Evolutionary conservation across 2,329 filamentous ascomycete species (phyloP), one percentile per base, ranked within the genome.

Genomic region (Fusarium anguioides): DNA sequence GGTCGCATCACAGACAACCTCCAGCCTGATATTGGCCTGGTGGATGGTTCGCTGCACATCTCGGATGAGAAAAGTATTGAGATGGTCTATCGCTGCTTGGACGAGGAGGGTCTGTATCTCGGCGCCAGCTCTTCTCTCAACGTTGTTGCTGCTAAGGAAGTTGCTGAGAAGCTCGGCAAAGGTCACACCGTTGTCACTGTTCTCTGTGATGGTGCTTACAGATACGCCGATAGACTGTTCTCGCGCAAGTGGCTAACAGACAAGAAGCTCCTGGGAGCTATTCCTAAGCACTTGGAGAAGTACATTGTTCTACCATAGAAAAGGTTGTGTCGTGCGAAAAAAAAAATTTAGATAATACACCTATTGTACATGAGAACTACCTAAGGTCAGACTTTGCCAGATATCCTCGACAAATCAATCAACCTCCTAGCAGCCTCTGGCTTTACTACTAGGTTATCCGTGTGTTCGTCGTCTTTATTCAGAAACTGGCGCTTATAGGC

Each of bases 1-100:
- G 96, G 96, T 35, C 91, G 96, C 50, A 87, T 99, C 49, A 99
- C 96, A n/a, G 93, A 97, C 76, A 99, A 99, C 80, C 82, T 99
- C 68, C 84, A 88, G 79, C 92, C 91, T 6, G 96, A 99, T 74
- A 86, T 99, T 58, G 90, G 86, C 62, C 83, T 97, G 41, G 75
- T 98, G 17, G 96, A 98, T 80, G 94, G 91, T 59, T 93, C 93
- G 33, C 75, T 99, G 73, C 85, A 90, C 76, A 93, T 99, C 71
- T 86, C 88, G 63, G 96, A 99, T 76, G 94, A 96, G 82, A 94
- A 97, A 87, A 96, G 90, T 74, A 95, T 99, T 71, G 93, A 92
- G 80, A 98, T 97, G 96, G 93, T 99, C 41, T 99, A 98, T 82
- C 85, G 95, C 68, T 97, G 95, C 76, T 83, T 99, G 66, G 94